phyloP scores from a whole-genome alignment of 1,284 basidiomycete genomes.

The Ceratobasidium sp. region DNA sequence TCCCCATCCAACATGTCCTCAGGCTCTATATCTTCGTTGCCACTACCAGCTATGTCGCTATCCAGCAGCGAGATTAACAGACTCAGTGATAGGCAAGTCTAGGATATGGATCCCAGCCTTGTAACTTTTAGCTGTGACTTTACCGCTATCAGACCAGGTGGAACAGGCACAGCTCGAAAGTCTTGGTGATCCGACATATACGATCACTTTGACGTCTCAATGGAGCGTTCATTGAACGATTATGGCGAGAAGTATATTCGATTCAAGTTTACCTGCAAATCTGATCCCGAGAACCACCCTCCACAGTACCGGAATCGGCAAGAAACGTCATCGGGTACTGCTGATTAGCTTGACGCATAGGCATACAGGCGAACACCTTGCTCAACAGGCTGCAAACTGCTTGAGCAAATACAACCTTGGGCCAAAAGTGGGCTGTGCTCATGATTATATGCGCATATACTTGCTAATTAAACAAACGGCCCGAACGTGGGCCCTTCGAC shows the following conservation, averaged over 20 bases:
- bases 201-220: constrained; percentile 2
- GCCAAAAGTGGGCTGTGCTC: neutral
- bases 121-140: neutral
- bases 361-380: neutral
- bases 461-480: too few relatives aligned
- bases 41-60: too few relatives aligned
- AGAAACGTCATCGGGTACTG: constrained; percentile 4
- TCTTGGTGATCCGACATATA: constrained; percentile 3
- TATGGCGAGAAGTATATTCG: constrained; percentile 5
- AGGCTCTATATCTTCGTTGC: neutral
- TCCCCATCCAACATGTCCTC: neutral
- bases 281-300: constrained; percentile 7
- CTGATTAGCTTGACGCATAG: constrained; percentile 2
- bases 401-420: constrained; percentile 23
- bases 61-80: neutral
- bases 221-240: neutral
- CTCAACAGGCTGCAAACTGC: neutral
- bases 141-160: too few relatives aligned
- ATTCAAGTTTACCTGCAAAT: constrained; percentile 20
- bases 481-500: too few relatives aligned
- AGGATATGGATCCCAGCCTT: neutral
- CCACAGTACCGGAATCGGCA: constrained; percentile 6
- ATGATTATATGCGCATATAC: constrained; percentile 13
- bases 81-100: neutral
- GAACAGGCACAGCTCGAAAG: neutral